Evolutionary conservation across 768 basidiomycete genomes (phyloP).

Genomic region (Kwoniella sp.): DNA sequence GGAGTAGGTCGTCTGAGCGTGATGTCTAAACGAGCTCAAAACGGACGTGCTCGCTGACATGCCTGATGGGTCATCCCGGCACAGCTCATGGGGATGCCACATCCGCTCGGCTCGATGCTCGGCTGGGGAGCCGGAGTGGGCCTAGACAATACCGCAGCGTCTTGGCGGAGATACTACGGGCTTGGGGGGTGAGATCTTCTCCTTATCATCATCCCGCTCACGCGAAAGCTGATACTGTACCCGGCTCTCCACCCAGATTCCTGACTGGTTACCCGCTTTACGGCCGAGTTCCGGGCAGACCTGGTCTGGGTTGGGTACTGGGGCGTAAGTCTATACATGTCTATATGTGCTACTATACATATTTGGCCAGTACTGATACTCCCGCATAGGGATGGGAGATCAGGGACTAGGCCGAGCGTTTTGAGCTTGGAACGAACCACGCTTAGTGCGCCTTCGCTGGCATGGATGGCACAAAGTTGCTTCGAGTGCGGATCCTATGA

Average conservation of each 20-base stretch:
- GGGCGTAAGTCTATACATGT: too few species aligned
- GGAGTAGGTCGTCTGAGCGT: constrained; percentile 23
- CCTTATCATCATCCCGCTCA: neutral
- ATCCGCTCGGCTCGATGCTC: constrained; percentile 26
- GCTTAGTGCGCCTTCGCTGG: too few species aligned
- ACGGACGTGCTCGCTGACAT: too few species aligned
- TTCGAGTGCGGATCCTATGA: neutral
- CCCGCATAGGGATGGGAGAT: too few species aligned
- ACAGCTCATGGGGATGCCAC: constrained; percentile 40
- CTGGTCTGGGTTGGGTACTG: constrained; percentile 40
- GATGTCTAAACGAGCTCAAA: neutral
- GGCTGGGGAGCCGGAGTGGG: constrained; percentile 38
- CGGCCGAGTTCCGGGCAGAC: constrained; percentile 24
- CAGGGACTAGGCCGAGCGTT: too few species aligned
- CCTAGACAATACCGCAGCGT: constrained; percentile 39
- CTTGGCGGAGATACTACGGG: constrained; percentile 40
- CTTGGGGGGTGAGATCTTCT: constrained; percentile 32
- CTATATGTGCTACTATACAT: too few species aligned
- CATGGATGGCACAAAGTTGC: neutral
- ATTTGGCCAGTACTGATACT: too few species aligned
- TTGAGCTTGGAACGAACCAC: too few species aligned
- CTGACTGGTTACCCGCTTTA: constrained; percentile 36
- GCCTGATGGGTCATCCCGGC: too few species aligned
- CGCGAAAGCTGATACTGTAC: neutral
- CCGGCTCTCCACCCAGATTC: constrained; percentile 6